Percentiles rank a stretch among this genome's conserved stretches.
Conservation (phyloP, 208 protist genomes). For the Leishmania gerbilli region DNA sequence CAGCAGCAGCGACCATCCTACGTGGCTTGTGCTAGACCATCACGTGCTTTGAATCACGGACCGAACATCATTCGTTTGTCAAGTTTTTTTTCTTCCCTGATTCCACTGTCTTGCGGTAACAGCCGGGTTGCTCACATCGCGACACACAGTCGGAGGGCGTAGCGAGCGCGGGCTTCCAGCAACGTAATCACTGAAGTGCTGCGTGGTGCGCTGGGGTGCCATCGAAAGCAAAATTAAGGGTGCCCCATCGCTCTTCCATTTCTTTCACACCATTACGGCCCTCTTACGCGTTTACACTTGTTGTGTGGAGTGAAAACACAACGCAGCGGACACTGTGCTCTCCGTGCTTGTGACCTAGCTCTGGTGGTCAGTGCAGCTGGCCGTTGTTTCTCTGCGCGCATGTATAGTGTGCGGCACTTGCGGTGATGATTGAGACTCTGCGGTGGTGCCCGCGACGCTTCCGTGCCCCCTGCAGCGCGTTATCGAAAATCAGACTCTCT, state of each 20-base stretch:
- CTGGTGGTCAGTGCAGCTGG: background rate
- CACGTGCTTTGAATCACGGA: background rate
- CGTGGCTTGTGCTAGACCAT: background rate
- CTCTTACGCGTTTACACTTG: background rate
- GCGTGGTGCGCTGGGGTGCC: background rate
- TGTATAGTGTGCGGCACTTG: background rate
- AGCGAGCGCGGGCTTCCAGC: background rate
- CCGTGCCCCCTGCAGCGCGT: background rate
- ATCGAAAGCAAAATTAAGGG: background rate
- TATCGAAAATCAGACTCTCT: background rate
- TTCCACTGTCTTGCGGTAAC: background rate
- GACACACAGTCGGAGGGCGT: background rate
- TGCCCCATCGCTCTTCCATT: background rate
- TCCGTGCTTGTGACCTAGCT: background rate
- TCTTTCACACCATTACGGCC: background rate
- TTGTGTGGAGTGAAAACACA: background rate
- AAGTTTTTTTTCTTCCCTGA: constrained; percentile 2
- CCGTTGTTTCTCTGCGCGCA: background rate
- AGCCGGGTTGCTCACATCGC: background rate
- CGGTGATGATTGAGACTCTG: background rate
- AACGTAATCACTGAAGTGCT: background rate
- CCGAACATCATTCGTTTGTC: constrained; percentile 5
- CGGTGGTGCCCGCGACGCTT: background rate
- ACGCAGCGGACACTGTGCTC: background rate
- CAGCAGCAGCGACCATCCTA: background rate